Base-by-base conservation (phyloP, 768 basidiomycete species). In the Lepiota venenata region DNA sequence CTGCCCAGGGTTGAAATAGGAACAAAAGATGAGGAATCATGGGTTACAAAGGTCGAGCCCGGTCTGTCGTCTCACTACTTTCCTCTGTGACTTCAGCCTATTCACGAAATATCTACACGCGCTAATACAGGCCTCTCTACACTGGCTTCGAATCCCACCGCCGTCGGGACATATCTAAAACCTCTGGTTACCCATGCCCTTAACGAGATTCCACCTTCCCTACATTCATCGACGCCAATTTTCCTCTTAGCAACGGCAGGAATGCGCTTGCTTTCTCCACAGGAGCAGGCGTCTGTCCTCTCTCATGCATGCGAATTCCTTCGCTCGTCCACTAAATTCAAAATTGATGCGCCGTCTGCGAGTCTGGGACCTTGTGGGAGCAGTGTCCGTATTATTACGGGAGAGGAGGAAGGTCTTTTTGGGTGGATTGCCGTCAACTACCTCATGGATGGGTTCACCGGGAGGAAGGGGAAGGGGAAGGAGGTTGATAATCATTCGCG, bases 371-470 rank as follows among this genome's bases (percentile, higher is more conserved):
- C n/a, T n/a, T n/a, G n/a, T n/a, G n/a, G n/a, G n/a, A n/a, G n/a
- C n/a, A n/a, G n/a, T n/a, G n/a, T n/a, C n/a, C n/a, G n/a, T n/a
- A n/a, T n/a, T n/a, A n/a, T n/a, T n/a, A n/a, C n/a, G n/a, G n/a
- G n/a, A n/a, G 81, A 98, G 70, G 97, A 99, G 70, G 97, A 99
- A 65, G 97, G 97, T 0, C 73, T 98, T 40, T 98, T 94, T 69
- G 97, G 97, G 0, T 99, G 97, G 97, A 93, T 99, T 53, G 94
- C 95, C 0, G 93, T 98, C 62, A 99, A 99, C 70, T 99, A 99
- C 68, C 85, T 99, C 46, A 95, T 98, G 92, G 91, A 98, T 64
- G 96, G 95, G 1, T 99, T 99, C 64, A 76, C 75, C 7, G 77
- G 78, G 9, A 44, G 43, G 11, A 54, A 54, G 18, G 53, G 40